Conservation (phyloP, 2,329 filamentous ascomycete species). For the Colletotrichum navitas region DNA sequence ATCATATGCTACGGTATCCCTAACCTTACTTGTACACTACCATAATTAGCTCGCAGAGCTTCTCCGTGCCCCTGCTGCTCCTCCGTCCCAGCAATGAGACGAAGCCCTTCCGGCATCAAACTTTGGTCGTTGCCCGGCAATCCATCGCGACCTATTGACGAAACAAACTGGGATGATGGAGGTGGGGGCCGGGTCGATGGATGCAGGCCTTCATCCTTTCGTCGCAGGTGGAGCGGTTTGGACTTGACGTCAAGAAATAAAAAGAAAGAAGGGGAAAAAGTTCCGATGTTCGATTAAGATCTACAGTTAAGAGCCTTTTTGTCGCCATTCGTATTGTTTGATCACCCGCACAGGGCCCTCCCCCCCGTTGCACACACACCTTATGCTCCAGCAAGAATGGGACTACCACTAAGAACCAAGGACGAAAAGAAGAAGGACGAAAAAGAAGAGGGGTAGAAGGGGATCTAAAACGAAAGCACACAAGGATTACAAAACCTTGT, state of each 20-base stretch:
- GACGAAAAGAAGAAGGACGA: too few relatives aligned
- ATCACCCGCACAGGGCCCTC: not conserved
- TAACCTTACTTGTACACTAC: not conserved
- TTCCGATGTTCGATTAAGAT: not conserved
- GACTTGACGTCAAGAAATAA: not conserved
- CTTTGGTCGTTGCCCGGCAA: not conserved
- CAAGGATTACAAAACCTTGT: not conserved
- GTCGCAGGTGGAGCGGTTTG: not conserved
- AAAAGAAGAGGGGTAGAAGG: not conserved
- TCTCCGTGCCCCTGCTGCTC: slow-evolving; percentile 4
- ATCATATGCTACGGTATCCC: not conserved
- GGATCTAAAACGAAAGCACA: not conserved
- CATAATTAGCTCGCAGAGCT: not conserved
- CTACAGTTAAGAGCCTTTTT: not conserved
- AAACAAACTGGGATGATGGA: not conserved
- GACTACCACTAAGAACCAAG: not conserved
- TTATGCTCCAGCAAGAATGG: not conserved
- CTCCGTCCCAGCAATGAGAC: slow-evolving; percentile 19
- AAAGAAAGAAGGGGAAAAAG: not conserved
- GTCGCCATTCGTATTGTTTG: not conserved
- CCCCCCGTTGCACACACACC: not conserved
- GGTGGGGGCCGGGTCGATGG: not conserved
- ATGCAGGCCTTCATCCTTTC: not conserved
- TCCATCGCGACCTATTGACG: not conserved
- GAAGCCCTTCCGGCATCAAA: slow-evolving; percentile 1